Base-by-base conservation (phyloP, 495 filamentous ascomycete genomes). In the Beverwykella pulmonaria region DNA sequence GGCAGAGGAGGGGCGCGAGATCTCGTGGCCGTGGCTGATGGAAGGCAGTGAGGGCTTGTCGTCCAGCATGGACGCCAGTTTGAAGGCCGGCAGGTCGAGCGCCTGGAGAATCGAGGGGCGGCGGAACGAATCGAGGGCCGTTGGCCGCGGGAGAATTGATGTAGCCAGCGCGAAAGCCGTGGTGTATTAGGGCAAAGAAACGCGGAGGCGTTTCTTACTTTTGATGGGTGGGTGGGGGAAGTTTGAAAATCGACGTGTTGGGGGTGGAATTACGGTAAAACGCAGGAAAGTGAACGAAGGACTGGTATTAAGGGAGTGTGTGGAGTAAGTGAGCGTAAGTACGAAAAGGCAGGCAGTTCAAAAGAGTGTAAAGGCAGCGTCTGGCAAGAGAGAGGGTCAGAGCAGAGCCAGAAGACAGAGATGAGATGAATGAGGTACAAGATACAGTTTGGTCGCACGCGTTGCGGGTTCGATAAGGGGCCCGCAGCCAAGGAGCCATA, bases 1-100 rank as follows among this genome's bases (percentile, higher is more conserved):
- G 5, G 75, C 68, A 30, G 77, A 77, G 6, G 79, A 77, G 19
- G 77, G 73, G 23, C 75, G 74, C 10, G 79, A 76, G 23, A 71
- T 72, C 26, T 79, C 74, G 34, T 71, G 71, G 25, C 68, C 70
- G 32, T 71, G 71, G 25, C 67, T 69, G 49, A 75, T 67, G 5
- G 70, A 67, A 22, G 71, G 70, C 63, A 75, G 57, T 19, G 71
- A 52, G 29, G 57, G 53, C 52, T 68, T 63, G 41, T 70, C 63
- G 53, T 73, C 71, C 22, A 68, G 41, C 25, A 54, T 44, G 48
- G 69, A 63, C 41, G 67, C 67, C 64, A 68, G 67, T 49, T 65
- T 70, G 71, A 70, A 70, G 26, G 71, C 46, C 12, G 71, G 67
- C 63, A 73, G 71, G 67, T 73, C 71, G 46, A 67, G 46, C 25